Base-by-base conservation (phyloP, 306 rosid species). In the Cucurbita pepo region DNA sequence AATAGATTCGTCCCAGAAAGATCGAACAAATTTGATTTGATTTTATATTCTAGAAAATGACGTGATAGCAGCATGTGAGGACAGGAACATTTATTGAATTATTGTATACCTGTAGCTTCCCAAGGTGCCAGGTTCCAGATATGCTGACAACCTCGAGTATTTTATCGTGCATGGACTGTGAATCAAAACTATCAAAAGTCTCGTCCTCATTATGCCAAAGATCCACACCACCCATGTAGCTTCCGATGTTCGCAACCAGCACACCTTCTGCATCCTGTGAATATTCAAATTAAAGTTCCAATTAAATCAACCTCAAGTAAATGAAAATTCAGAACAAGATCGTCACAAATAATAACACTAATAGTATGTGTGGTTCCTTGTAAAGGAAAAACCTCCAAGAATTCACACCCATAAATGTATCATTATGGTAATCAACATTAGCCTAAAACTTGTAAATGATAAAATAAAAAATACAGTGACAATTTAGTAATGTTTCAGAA, bases 201-300 rank as follows among this genome's bases (percentile, higher is more conserved):
- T 95, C 99, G 67, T 95, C 97, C 81, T 95, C 99, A 76, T 95
- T 95, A 82, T 91, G 95, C 99, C 99, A 95, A 82, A 95, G 83
- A 83, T 95, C 99, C 74, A 95, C 99, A 71, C 99, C 99, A 51
- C 99, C 99, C 99, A 95, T 95, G 88, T 95, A 95, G 85, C 99
- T 95, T 83, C 99, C 99, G 69, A 95, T 95, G 80, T 95, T 95
- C 69, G 97, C 96, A 83, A 95, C 96, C 72, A 95, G 99, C 51
- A 95, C 95, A 25, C 99, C 99, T 85, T 95, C 99, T 18, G 96
- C 99, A 76, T 95, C 99, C 99, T 95, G 84, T 75, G 80, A 78
- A 78, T 75, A 6, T 34, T 10, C 45, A 56, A 56, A 47, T 48
- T 57, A 73, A 41, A 56, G 44, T 10, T 43, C 2, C 41, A 16